phyloP scores from a whole-genome alignment of 345 rosid genomes.

The Gossypium bickii region DNA sequence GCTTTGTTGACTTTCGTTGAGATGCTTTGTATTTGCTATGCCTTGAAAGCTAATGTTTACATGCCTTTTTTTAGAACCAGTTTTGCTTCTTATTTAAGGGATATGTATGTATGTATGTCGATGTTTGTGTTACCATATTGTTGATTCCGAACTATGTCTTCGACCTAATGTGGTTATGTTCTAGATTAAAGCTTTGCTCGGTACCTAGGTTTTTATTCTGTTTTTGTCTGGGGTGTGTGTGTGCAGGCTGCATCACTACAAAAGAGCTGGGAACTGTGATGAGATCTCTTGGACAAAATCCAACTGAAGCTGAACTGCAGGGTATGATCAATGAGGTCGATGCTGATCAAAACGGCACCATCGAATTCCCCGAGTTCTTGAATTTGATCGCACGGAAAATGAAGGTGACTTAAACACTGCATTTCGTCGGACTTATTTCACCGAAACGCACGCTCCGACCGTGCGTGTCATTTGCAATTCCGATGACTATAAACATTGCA shows the following conservation, averaged over 20 bases:
- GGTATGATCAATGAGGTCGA: conserved; percentile 7
- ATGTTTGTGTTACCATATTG: neutral
- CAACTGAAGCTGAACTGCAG: neutral
- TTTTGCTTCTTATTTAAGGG: no score
- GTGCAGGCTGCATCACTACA: conserved; percentile 10
- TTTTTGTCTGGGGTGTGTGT: neutral
- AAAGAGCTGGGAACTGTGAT: conserved; percentile 7
- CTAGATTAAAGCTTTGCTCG: neutral
- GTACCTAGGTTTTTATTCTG: neutral
- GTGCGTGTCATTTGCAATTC: neutral
- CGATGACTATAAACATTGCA: neutral
- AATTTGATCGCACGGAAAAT: conserved; percentile 1
- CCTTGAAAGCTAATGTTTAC: neutral
- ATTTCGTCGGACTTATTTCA: neutral
- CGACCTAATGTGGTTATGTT: neutral
- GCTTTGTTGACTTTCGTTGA: no score
- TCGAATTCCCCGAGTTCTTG: conserved; percentile 4
- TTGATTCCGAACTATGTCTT: neutral
- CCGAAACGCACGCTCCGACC: neutral
- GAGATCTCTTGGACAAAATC: conserved; percentile 12
- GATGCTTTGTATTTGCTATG: no score
- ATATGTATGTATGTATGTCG: no score
- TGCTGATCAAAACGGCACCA: conserved; percentile 10
- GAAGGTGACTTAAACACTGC: neutral
- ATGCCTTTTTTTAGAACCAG: no score